These are phyloP conservation scores for Mycosphaerella sp. DNA, from an alignment of 2,329 filamentous ascomycete species.

Conservation along the genomic window DNA sequence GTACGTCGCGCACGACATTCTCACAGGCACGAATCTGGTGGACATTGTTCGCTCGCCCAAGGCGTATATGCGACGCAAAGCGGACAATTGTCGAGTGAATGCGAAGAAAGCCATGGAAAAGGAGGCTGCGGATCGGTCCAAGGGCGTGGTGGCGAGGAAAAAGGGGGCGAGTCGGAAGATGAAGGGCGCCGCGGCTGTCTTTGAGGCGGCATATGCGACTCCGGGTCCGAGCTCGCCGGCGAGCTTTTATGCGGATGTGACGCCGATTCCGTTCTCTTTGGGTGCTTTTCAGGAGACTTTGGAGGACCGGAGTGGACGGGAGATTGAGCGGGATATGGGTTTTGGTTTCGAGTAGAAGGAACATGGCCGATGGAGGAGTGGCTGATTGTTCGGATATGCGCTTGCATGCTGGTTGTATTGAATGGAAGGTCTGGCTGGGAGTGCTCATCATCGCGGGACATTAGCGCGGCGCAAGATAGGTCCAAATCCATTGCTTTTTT, in stretches of 20 bases:
- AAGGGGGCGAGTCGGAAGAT: not conserved
- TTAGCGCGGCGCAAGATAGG: no score
- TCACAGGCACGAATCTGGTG: slow-evolving; percentile 4
- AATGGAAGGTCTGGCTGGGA: no score
- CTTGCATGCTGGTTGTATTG: no score
- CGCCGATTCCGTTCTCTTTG: not conserved
- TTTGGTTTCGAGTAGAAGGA: not conserved
- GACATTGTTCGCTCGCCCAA: slow-evolving; percentile 10
- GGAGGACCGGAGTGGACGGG: not conserved
- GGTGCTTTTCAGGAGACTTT: not conserved
- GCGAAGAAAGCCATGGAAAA: slow-evolving; percentile 16
- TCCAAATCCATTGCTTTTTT: no score
- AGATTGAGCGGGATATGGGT: not conserved
- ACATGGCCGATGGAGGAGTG: no score
- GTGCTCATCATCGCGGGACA: no score
- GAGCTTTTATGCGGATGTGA: not conserved
- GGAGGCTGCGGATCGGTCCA: slow-evolving; percentile 1
- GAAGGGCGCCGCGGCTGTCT: not conserved
- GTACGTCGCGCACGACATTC: slow-evolving; percentile 16
- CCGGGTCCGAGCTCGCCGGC: not conserved
- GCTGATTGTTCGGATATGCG: no score
- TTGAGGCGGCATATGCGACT: not conserved
- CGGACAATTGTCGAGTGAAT: slow-evolving; percentile 16
- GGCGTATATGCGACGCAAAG: slow-evolving; percentile 14
- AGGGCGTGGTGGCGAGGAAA: not conserved